Conservation (phyloP, 2,329 filamentous ascomycete genomes). For the Raffaelea deltoideospora region DNA sequence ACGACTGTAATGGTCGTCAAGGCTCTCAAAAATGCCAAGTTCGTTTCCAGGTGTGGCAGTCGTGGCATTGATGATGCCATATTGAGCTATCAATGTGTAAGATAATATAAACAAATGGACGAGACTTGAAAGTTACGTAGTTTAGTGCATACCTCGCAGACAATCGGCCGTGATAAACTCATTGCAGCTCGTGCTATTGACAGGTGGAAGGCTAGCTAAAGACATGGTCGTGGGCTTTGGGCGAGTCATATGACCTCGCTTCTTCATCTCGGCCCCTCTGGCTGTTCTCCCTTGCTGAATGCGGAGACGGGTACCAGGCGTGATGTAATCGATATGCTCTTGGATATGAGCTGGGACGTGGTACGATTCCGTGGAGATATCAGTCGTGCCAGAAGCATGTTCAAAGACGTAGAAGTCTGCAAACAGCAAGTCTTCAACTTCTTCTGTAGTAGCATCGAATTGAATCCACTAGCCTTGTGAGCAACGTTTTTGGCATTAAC, state of each 20-base stretch:
- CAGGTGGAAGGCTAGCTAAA: no score
- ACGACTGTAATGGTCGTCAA: slow-evolving; percentile 10
- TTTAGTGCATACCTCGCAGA: slow-evolving; percentile 4
- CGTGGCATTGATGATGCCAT: slow-evolving; percentile 8
- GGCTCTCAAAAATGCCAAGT: slow-evolving; percentile 11
- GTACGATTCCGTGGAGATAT: slow-evolving; percentile 9
- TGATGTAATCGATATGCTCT: slow-evolving; percentile 38
- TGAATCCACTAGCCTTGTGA: no score
- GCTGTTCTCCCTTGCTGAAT: background rate
- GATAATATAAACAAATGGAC: no score
- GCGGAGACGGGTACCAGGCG: slow-evolving; percentile 32
- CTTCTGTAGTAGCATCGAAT: slow-evolving; percentile 10
- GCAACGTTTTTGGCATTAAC: no score
- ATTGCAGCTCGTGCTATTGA: no score
- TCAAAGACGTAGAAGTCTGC: slow-evolving; percentile 4
- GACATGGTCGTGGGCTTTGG: no score
- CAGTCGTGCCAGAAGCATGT: slow-evolving; percentile 1
- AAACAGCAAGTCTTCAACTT: slow-evolving; percentile 7
- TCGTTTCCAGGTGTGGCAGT: slow-evolving; percentile 4
- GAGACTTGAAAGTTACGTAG: no score
- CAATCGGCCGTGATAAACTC: slow-evolving; percentile 7
- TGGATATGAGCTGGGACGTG: slow-evolving; percentile 30
- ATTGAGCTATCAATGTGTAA: no score
- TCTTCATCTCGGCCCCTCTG: background rate
- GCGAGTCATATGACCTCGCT: no score